Conservation (phyloP, 805 yeast genomes). For the Schizosaccharomyces octosporus region DNA sequence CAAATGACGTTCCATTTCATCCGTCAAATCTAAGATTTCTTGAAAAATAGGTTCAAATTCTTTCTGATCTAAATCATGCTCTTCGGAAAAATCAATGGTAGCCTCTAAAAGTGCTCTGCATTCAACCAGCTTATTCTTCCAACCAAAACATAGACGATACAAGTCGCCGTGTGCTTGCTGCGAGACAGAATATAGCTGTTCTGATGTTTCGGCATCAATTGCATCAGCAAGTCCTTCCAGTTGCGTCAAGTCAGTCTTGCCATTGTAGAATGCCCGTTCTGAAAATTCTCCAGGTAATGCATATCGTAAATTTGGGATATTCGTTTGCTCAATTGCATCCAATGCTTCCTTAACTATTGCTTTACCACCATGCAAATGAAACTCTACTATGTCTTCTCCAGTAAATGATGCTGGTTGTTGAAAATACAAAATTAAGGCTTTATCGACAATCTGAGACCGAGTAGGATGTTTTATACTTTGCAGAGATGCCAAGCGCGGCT, state of each 20-base stretch:
- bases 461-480: slow-evolving; percentile 3
- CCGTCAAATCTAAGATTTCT: slow-evolving; percentile 23
- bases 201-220: slow-evolving; percentile 83
- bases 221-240: slow-evolving; percentile 73
- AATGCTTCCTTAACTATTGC: slow-evolving; percentile 57
- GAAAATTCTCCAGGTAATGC: slow-evolving; percentile 93
- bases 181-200: slow-evolving; percentile 22
- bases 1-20: slow-evolving; percentile 21
- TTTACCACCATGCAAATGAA: slow-evolving; percentile 85
- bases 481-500: slow-evolving; percentile 6
- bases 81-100: slow-evolving; percentile 84
- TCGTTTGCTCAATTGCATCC: slow-evolving; percentile 10
- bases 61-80: slow-evolving; percentile 50
- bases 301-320: slow-evolving; percentile 23
- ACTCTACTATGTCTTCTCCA: slow-evolving; percentile 72
- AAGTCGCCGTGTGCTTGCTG: slow-evolving; percentile 27
- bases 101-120: slow-evolving; percentile 62
- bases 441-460: slow-evolving; percentile 30
- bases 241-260: slow-evolving; percentile 63
- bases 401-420: slow-evolving; percentile 59
- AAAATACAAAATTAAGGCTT: slow-evolving; percentile 49
- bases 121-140: slow-evolving; percentile 46
- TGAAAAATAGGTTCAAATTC: slow-evolving; percentile 23
- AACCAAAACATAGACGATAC: slow-evolving; percentile 25
- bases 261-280: slow-evolving; percentile 60